Base-by-base conservation (phyloP, 169 alveolate genomes). In the Eimeria acervulina region DNA sequence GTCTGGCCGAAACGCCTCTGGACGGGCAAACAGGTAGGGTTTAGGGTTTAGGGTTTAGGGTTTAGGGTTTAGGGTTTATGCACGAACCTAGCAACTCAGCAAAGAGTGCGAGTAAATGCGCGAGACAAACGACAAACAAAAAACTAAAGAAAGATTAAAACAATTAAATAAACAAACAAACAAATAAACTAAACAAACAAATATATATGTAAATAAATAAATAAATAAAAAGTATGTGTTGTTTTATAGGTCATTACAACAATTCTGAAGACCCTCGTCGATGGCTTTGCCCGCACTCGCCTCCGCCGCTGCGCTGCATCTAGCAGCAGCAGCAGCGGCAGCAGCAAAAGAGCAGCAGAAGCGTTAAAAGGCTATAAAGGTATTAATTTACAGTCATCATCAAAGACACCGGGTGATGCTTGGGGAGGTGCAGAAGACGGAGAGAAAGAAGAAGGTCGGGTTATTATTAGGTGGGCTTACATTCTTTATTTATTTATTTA, bases 11-110 rank as follows among this genome's bases (percentile, higher is more conserved):
- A 96, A 68, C 96, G 95, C 52, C 83, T 98, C 72, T 99, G 99
- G 99, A 99, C 99, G 10, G 99, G 99, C 38, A 99, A 99, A 95
- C 99, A 99, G 96, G 98, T 95, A 17, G 33, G 80, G 28, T 0
- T 31, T 33, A 33, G 84, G 68, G 68, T 21, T 59, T 59, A 59
- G 68, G 68, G 68, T 21, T 59, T 5, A 59, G 81, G 44, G 40
- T 66, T 26, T 66, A 28, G 40, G 76, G 81, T 70, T 70, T 28
- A 33, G 1, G 81, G 44, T 70, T 36, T 44, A 40, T 7, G 31
- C 0, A 51, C 15, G 15, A 51, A 10, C 59, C 59, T 0, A 12
- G 15, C 59, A 51, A 1, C 59, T 51, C 7, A 51, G 59, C 7
- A 51, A 51, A 51, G 59, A 0, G 59, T 51, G 59, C 21, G 59